Evolutionary conservation across 805 yeast genomes (phyloP), one percentile per base, ranked within the genome.

Genomic region (Myxozyma lipomycoides): DNA sequence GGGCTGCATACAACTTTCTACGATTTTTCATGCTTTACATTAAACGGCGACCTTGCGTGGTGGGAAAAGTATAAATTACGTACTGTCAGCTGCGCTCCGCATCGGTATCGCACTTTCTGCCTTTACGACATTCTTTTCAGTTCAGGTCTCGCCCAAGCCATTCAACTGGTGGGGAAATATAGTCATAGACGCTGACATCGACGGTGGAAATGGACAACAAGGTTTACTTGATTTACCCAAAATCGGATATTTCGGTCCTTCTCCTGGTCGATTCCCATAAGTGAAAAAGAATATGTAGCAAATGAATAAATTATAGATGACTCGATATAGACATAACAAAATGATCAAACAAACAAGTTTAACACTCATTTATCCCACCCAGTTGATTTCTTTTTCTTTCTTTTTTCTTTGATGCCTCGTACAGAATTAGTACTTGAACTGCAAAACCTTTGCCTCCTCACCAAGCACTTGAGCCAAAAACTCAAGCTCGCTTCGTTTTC

Each of bases 401-500:
- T 28, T 28, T 28, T 28, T 28, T 28, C 15, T 28, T 28, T 28
- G 34, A 15, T 28, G 10, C 10, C 34, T 28, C 15, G 10, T 28
- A 15, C 15, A 10, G 10, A 28, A 15, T 30, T 43, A 53, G 37
- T 36, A 44, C 32, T 42, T 44, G 28, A 46, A 53, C 48, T 53
- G 58, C 58, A 52, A 61, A 26, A 61, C 45, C 50, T 59, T 61
- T 4, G 70, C 73, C 61, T 70, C 73, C 46, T 64, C 71, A 15
- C 69, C 56, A 35, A 70, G 56, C 5, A 66, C 68, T 51, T 78
- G 80, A 52, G 87, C 75, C 66, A 91, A 74, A 63, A 89, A 83
- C 71, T 89, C 91, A 34, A 86, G 79, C 72, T 91, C 98, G 58
- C 89, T 73, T 67, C 95, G 84, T 73, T 82, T 84, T 75, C 97